Conservation (phyloP, 352 stramenopile species). For the Pythium coloratum region DNA sequence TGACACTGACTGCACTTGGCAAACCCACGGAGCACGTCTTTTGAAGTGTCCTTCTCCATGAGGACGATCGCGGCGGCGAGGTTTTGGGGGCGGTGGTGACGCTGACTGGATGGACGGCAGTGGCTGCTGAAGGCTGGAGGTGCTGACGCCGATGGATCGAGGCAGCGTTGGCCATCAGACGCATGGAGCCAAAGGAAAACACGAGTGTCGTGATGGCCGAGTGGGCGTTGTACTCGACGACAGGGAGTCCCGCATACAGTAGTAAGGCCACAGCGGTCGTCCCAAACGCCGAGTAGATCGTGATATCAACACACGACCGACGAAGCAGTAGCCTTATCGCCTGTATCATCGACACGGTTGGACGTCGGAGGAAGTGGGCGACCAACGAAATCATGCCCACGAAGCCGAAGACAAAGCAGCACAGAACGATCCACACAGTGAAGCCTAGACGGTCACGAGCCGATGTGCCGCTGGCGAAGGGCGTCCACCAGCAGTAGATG, state of each 20-base stretch:
- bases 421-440: not conserved
- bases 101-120: not conserved
- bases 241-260: not conserved
- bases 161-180: not conserved
- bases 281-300: not conserved
- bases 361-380: not conserved
- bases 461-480: constrained; percentile 3
- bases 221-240: constrained; percentile 12
- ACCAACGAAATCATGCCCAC: not conserved
- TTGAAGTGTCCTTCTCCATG: not conserved
- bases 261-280: not conserved
- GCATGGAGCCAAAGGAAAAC: not conserved
- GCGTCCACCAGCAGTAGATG: constrained; percentile 2
- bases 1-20: not conserved
- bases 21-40: not conserved
- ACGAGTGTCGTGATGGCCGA: constrained; percentile 9
- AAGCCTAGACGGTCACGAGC: not conserved
- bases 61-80: not conserved
- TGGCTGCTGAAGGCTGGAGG: not conserved
- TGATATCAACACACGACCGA: not conserved
- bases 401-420: not conserved
- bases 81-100: not conserved
- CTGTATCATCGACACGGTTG: not conserved
- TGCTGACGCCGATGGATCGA: not conserved
- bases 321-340: not conserved